These are phyloP conservation scores for Castanospermum australe DNA, from an alignment of 306 rosid genomes.

Conservation along the genomic window DNA sequence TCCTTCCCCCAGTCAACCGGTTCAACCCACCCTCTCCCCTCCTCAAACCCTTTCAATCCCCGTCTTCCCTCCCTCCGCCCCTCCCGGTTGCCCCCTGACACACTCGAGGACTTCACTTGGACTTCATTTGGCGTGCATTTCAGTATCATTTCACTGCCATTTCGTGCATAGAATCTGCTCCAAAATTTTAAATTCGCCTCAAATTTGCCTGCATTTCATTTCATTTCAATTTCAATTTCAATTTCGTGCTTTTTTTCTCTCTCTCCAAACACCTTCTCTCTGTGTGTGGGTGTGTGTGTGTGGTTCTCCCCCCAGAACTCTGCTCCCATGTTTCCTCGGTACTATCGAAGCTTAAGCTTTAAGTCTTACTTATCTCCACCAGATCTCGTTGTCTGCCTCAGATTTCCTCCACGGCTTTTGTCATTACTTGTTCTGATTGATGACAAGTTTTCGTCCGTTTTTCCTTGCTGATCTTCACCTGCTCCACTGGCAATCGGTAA, in stretches of 20 bases:
- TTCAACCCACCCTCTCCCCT: slow-evolving; percentile 14
- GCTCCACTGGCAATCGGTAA: slow-evolving; percentile 41
- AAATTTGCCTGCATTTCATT: slow-evolving; percentile 45
- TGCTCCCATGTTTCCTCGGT: slow-evolving; percentile 36
- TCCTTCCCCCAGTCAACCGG: slow-evolving; percentile 36
- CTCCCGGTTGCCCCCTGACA: slow-evolving; percentile 33
- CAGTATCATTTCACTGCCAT: slow-evolving; percentile 45
- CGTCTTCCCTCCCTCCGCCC: slow-evolving; percentile 12
- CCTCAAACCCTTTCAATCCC: not conserved
- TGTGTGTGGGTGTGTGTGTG: too few relatives aligned
- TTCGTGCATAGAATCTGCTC: slow-evolving; percentile 25
- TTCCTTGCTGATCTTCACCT: slow-evolving; percentile 30
- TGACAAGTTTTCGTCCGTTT: not conserved
- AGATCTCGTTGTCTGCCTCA: slow-evolving; percentile 23
- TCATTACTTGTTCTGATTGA: slow-evolving; percentile 20
- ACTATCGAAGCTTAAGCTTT: slow-evolving; percentile 51
- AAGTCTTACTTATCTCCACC: slow-evolving; percentile 10
- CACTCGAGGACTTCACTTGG: slow-evolving; percentile 41
- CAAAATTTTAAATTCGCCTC: slow-evolving; percentile 49
- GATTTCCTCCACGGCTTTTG: not conserved
- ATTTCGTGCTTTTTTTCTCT: slow-evolving; percentile 35
- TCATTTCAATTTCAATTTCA: too few relatives aligned
- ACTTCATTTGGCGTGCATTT: slow-evolving; percentile 77
- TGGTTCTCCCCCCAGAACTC: slow-evolving; percentile 15
- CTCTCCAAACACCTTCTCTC: not conserved